These are phyloP conservation scores for Cutaneotrichosporon sp. DNA, from an alignment of 1,284 basidiomycete species.

Conservation along the genomic window DNA sequence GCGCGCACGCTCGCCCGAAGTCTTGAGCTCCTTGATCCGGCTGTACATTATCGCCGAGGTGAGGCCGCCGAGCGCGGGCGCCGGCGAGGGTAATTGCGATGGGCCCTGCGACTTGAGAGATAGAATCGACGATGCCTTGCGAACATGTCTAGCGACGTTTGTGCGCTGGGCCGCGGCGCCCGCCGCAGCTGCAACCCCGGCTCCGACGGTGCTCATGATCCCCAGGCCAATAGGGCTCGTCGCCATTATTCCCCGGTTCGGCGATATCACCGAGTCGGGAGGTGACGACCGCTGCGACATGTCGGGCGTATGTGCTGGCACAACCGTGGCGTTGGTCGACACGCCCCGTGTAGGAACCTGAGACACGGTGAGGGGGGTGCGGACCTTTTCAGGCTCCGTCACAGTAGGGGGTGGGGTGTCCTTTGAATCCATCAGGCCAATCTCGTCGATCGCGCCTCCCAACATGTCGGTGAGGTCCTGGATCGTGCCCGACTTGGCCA, in stretches of 20 bases:
- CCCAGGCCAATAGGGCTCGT: slow-evolving; percentile 4
- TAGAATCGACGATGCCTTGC: slow-evolving; percentile 30
- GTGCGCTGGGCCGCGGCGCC: background rate
- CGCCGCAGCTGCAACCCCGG: background rate
- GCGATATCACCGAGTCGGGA: background rate
- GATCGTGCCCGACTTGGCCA: slow-evolving; percentile 22
- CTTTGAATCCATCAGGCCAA: slow-evolving; percentile 36
- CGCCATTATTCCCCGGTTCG: background rate
- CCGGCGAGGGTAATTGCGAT: slow-evolving; percentile 27
- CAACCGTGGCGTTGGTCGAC: background rate
- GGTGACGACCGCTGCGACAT: slow-evolving; percentile 5
- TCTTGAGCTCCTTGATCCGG: slow-evolving; percentile 61
- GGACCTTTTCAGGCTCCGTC: slow-evolving; percentile 19
- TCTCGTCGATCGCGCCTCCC: slow-evolving; percentile 46
- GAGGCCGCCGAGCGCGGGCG: slow-evolving; percentile 48
- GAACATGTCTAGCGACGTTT: slow-evolving; percentile 11
- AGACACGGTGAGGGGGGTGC: background rate
- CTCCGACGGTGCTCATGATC: slow-evolving; percentile 1
- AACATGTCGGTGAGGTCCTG: slow-evolving; percentile 45
- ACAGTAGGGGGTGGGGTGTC: slow-evolving; percentile 36
- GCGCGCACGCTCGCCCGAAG: slow-evolving; percentile 63
- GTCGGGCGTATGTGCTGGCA: background rate
- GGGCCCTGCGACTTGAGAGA: slow-evolving; percentile 21
- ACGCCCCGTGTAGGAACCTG: slow-evolving; percentile 2
- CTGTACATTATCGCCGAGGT: slow-evolving; percentile 69